phyloP scores from a whole-genome alignment of 495 filamentous ascomycete species.

The Penicillium salamii region DNA sequence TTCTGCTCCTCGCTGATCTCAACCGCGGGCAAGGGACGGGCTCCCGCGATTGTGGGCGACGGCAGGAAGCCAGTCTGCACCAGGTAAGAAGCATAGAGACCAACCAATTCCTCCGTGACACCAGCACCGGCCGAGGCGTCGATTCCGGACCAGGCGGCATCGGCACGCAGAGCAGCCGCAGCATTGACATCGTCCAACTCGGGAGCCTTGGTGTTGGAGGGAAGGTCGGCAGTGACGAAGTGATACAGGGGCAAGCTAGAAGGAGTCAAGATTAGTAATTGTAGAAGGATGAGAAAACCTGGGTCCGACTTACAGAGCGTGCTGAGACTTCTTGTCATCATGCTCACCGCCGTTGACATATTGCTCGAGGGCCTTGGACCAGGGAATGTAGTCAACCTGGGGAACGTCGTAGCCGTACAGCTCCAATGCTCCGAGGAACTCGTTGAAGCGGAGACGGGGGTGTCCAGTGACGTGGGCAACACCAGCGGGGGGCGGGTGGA shows the following conservation, averaged over 20 bases:
- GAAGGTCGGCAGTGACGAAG: conserved; percentile 78
- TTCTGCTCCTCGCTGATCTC: conserved; percentile 50
- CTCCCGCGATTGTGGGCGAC: conserved; percentile 47
- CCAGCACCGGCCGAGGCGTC: conserved; percentile 61
- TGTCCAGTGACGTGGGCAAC: conserved; percentile 77
- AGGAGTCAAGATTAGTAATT: neutral
- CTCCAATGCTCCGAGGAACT: conserved; percentile 69
- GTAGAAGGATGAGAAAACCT: neutral
- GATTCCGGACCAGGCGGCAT: conserved; percentile 60
- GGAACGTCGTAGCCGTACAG: conserved; percentile 75
- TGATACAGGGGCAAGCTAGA: conserved; percentile 76
- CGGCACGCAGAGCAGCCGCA: conserved; percentile 55
- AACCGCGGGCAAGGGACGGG: conserved; percentile 42
- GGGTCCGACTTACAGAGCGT: conserved; percentile 52
- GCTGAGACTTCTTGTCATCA: conserved; percentile 58
- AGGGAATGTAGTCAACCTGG: conserved; percentile 60
- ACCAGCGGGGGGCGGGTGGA: conserved; percentile 53
- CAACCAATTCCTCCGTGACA: conserved; percentile 66
- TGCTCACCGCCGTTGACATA: conserved; percentile 62
- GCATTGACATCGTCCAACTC: conserved; percentile 79
- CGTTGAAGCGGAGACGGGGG: conserved; percentile 74
- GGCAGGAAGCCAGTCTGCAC: conserved; percentile 68
- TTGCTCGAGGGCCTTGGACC: conserved; percentile 52
- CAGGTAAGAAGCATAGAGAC: conserved; percentile 71
- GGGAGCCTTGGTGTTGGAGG: conserved; percentile 72